Percentiles rank a stretch among this genome's conserved stretches.
Conservation (phyloP, 805 yeast genomes). For the Wickerhamomyces sydowiorum region DNA sequence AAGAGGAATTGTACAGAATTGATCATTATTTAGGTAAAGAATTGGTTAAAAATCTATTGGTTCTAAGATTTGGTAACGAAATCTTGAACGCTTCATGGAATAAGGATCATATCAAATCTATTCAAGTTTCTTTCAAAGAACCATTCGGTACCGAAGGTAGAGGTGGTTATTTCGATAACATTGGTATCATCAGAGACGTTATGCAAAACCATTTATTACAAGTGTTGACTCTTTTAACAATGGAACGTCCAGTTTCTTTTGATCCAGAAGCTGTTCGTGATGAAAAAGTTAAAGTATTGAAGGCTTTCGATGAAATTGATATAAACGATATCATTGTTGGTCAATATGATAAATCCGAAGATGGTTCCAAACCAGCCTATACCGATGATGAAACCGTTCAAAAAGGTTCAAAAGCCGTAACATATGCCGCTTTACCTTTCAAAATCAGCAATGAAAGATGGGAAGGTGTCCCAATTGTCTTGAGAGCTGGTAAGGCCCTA, state of each 20-base stretch:
- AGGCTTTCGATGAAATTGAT: slow-evolving; percentile 69
- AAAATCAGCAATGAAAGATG: slow-evolving; percentile 89
- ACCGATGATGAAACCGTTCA: slow-evolving; percentile 88
- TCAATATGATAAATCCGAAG: slow-evolving; percentile 79
- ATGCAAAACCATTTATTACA: slow-evolving; percentile 97
- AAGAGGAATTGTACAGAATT: slow-evolving; percentile 89
- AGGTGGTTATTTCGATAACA: slow-evolving; percentile 94
- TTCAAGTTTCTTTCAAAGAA: slow-evolving; percentile 93
- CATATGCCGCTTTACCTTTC: slow-evolving; percentile 82
- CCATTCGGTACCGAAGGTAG: slow-evolving; percentile 99
- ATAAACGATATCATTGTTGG: slow-evolving; percentile 70
- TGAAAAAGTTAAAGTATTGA: slow-evolving; percentile 90
- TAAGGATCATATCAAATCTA: slow-evolving; percentile 65
- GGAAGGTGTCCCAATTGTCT: slow-evolving; percentile 95
- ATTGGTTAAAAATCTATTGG: slow-evolving; percentile 90
- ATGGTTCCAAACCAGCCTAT: slow-evolving; percentile 87
- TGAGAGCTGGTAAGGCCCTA: slow-evolving; percentile 97
- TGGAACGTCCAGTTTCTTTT: slow-evolving; percentile 93
- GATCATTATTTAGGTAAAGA: slow-evolving; percentile 98
- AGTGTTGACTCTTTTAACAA: slow-evolving; percentile 83
- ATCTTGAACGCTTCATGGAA: slow-evolving; percentile 89
- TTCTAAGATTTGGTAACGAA: slow-evolving; percentile 86
- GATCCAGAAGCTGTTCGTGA: slow-evolving; percentile 93
- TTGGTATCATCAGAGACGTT: slow-evolving; percentile 95
- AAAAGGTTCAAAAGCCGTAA: slow-evolving; percentile 77